These are phyloP conservation scores for Calocybe cyanea DNA, from an alignment of 768 basidiomycete species.

Conservation along the genomic window DNA sequence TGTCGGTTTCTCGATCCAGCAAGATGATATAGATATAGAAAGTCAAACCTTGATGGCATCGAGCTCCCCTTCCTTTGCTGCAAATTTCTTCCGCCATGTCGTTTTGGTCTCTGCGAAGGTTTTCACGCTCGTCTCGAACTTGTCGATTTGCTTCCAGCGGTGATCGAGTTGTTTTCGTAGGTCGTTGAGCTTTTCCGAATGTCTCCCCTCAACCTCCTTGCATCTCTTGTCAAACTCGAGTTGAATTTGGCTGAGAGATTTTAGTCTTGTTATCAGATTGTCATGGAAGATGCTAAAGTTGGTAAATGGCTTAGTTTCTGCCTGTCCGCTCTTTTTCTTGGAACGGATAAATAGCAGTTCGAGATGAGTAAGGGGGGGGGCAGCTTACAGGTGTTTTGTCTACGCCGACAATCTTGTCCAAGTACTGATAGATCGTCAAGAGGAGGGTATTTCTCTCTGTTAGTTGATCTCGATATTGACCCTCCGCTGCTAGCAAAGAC, in stretches of 20 bases:
- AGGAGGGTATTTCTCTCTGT: conserved; percentile 91
- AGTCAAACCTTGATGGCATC: conserved; percentile 74
- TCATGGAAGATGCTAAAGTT: conserved; percentile 95
- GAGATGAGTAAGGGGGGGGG: not conserved
- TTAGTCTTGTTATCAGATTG: conserved; percentile 84
- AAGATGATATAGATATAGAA: conserved; percentile 3
- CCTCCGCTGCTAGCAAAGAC: conserved; percentile 64
- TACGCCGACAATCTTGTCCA: conserved; percentile 90
- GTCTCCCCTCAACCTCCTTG: conserved; percentile 74
- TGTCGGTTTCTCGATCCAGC: not conserved
- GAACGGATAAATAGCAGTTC: not conserved
- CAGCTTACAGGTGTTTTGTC: conserved; percentile 70
- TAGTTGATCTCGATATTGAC: conserved; percentile 84
- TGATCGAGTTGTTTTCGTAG: conserved; percentile 85
- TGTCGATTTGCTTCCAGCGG: conserved; percentile 90
- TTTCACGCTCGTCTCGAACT: conserved; percentile 85
- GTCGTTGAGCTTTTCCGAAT: conserved; percentile 67
- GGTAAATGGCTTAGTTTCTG: conserved; percentile 88
- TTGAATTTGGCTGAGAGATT: conserved; percentile 80
- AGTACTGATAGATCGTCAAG: conserved; percentile 90
- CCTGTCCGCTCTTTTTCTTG: conserved; percentile 71
- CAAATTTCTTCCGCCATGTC: conserved; percentile 79
- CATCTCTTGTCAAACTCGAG: conserved; percentile 80
- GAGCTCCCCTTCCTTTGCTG: conserved; percentile 84
- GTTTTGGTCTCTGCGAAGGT: conserved; percentile 75